Evolutionary conservation across 345 rosid genomes (phyloP), one percentile per base, ranked within the genome.

Genomic region (Eucalyptus erythrocorys): DNA sequence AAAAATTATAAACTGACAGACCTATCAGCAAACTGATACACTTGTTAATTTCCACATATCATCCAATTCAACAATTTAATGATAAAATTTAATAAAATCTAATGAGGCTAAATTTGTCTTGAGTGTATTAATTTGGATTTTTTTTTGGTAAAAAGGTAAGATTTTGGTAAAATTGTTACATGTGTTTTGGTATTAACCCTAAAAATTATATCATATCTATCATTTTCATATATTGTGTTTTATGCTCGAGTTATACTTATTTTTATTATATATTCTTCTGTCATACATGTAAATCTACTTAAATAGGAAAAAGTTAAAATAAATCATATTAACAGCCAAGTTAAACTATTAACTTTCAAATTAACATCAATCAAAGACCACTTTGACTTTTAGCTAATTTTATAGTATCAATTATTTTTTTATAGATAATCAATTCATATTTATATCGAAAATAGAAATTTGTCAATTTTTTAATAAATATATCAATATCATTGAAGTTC

Each of bases 81-180:
- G 0, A 0, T 50, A 17, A 50, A 50, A 50, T 50, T 50, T 50
- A 50, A 50, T 0, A 6, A 1, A 50, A 50, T 50, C 9, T 17
- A 50, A 50, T 7, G 55, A 17, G 22, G 1, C 22, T 50, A 50
- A 50, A 50, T 50, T 50, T 50, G 9, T 50, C 22, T 50, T 1
- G 4, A 17, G 22, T 50, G 22, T 50, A 50, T 50, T 50, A 50
- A 0, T 50, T 50, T 17, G 22, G 22, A 50, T 50, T 17, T 50
- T 50, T 50, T 6, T 50, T 21, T 16, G 3, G 53, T 50, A 17
- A 50, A 50, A 50, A 50, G 53, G 53, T 50, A 50, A 50, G 22
- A 50, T 50, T 50, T 50, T 21, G 22, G 3, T 50, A 50, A 17
- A 50, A 50, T 50, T 6, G 0, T 50, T 50, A 17, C 19, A 49